Evolutionary conservation across 2,329 filamentous ascomycete species (phyloP).

Genomic region (Pyrenochaeta sp.): DNA sequence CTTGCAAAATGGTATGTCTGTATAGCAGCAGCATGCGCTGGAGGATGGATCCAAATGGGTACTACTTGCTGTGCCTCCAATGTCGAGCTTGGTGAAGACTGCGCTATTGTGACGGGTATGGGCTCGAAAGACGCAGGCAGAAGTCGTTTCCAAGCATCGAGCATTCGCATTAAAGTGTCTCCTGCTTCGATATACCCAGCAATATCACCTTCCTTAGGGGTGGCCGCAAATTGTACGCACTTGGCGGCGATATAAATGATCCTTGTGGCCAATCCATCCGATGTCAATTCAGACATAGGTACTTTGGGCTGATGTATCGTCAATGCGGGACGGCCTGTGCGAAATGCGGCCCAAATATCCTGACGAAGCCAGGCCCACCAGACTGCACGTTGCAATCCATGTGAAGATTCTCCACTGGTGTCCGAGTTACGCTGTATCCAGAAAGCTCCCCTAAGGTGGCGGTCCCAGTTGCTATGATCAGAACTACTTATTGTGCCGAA

Average conservation of each 20-base stretch:
- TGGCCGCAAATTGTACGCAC: conserved; percentile 65
- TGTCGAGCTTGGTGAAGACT: conserved; percentile 12
- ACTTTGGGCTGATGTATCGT: conserved; percentile 66
- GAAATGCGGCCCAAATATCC: conserved; percentile 71
- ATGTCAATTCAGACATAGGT: conserved; percentile 56
- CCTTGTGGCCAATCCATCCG: conserved; percentile 62
- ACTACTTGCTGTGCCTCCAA: conserved; percentile 12
- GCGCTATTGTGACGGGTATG: conserved; percentile 40
- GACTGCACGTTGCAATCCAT: conserved; percentile 64
- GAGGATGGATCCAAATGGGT: conserved; percentile 41
- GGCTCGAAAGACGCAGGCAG: conserved; percentile 55
- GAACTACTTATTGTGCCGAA: conserved; percentile 60
- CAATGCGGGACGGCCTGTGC: conserved; percentile 63
- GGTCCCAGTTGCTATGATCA: conserved; percentile 63
- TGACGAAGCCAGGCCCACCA: conserved; percentile 74
- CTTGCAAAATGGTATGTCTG: conserved; percentile 63
- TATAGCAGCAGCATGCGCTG: conserved; percentile 53
- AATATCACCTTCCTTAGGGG: conserved; percentile 54
- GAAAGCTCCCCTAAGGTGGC: conserved; percentile 70
- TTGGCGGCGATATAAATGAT: conserved; percentile 65
- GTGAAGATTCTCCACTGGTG: conserved; percentile 64
- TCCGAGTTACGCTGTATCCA: conserved; percentile 70
- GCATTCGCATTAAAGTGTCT: conserved; percentile 56
- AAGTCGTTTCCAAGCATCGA: conserved; percentile 60
- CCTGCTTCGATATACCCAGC: conserved; percentile 53